Evolutionary conservation across 345 rosid species (phyloP).

Genomic region (Mallotus nudiflorus): DNA sequence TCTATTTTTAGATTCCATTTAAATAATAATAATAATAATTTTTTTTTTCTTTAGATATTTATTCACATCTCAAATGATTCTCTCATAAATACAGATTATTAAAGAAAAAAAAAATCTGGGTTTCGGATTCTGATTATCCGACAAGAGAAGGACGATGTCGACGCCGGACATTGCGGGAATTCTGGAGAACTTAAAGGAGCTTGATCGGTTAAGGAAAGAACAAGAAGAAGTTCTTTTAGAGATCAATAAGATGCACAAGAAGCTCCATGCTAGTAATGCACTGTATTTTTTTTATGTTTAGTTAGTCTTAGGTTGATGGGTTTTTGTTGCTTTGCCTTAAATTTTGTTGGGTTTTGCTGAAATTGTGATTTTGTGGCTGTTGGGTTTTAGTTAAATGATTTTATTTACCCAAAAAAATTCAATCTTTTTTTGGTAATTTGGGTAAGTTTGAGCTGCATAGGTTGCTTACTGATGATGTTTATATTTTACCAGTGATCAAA

Average conservation of each 20-base stretch:
- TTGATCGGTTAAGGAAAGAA: slow-evolving; percentile 82
- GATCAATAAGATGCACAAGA: slow-evolving; percentile 87
- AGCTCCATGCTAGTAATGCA: slow-evolving; percentile 57
- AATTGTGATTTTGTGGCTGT: neutral
- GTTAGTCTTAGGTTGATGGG: slow-evolving; percentile 20
- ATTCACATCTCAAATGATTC: too few relatives aligned
- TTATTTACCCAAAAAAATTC: too few relatives aligned
- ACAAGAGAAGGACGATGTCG: slow-evolving; percentile 40
- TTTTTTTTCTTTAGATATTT: too few relatives aligned
- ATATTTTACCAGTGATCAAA: neutral
- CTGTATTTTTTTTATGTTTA: neutral
- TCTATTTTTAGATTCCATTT: too few relatives aligned
- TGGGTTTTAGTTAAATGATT: too few relatives aligned
- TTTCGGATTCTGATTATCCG: slow-evolving; percentile 5
- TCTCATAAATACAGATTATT: too few relatives aligned
- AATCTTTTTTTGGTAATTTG: too few relatives aligned
- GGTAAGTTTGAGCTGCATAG: too few relatives aligned
- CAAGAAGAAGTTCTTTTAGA: slow-evolving; percentile 63
- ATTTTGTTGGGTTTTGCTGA: neutral
- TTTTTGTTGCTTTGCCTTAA: slow-evolving; percentile 2
- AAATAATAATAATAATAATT: too few relatives aligned
- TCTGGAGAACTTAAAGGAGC: slow-evolving; percentile 71
- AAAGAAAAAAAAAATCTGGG: neutral
- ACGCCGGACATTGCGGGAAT: slow-evolving; percentile 64
- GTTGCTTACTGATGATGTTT: neutral